Evolutionary conservation across 1,284 basidiomycete genomes (phyloP).

Genomic region (Earliella scabrosa): DNA sequence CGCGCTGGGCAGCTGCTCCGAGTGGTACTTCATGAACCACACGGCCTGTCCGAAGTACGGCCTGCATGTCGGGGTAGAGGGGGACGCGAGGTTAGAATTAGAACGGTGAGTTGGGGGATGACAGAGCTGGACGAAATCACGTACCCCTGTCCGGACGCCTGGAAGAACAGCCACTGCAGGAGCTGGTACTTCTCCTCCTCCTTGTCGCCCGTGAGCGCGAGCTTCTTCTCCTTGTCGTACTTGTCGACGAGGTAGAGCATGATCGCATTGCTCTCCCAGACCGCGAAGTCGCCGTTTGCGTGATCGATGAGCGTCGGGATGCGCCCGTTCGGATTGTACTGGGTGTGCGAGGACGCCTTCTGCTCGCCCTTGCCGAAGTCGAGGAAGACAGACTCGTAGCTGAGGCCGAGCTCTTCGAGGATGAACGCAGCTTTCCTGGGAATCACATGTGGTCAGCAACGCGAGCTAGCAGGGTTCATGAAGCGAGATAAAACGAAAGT

Average conservation of each 20-base stretch:
- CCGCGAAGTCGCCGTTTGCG: constrained; percentile 34
- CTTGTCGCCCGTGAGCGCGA: constrained; percentile 30
- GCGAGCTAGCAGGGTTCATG: not conserved
- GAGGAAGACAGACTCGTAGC: constrained; percentile 36
- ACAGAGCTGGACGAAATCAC: not conserved
- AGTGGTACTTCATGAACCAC: not conserved
- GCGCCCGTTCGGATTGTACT: constrained; percentile 38
- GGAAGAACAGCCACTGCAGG: constrained; percentile 38
- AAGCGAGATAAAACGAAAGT: too few relatives aligned
- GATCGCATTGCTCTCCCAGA: constrained; percentile 39
- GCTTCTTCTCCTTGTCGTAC: constrained; percentile 38
- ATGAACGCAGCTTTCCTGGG: constrained; percentile 34
- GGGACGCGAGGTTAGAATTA: too few relatives aligned
- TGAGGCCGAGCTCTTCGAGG: constrained; percentile 34
- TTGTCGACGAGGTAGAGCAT: constrained; percentile 37
- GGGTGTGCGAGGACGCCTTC: constrained; percentile 17
- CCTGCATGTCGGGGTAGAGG: not conserved
- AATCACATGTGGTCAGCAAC: not conserved
- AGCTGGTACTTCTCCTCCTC: constrained; percentile 27
- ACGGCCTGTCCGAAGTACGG: constrained; percentile 12
- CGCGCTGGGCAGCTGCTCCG: constrained; percentile 1
- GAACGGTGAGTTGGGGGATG: not conserved
- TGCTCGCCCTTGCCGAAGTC: not conserved
- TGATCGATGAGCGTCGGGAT: constrained; percentile 42
- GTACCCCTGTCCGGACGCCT: constrained; percentile 36